A percentile compares a stretch with the other conserved stretches of the same genome.
Evolutionary conservation across 1,139 yeast genomes (phyloP).

Genomic region (Kodamaea suecica): DNA sequence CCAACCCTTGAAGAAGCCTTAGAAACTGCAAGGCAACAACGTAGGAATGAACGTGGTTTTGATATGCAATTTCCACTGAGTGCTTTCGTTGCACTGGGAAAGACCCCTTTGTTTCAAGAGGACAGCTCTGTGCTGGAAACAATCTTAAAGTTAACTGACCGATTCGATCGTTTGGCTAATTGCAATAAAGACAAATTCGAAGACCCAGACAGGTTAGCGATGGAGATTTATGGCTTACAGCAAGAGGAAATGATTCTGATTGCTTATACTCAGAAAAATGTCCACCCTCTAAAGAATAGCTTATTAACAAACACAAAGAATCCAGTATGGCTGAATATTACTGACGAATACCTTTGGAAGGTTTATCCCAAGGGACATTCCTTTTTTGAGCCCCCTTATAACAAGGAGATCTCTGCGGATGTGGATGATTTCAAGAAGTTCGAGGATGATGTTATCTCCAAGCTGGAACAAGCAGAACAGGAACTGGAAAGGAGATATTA

Average conservation of each 20-base stretch:
- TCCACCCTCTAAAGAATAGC: slow-evolving; percentile 38
- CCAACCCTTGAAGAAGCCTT: slow-evolving; percentile 8
- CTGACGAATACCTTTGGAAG: slow-evolving; percentile 43
- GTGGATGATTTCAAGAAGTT: slow-evolving; percentile 35
- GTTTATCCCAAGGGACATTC: slow-evolving; percentile 34
- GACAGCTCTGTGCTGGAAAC: slow-evolving; percentile 7
- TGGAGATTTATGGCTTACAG: slow-evolving; percentile 8
- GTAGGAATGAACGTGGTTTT: slow-evolving; percentile 8
- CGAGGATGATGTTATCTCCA: slow-evolving; percentile 29
- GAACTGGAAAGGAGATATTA: slow-evolving; percentile 17
- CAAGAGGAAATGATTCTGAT: slow-evolving; percentile 8
- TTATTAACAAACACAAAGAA: slow-evolving; percentile 41
- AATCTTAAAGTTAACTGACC: slow-evolving; percentile 7
- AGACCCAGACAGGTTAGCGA: slow-evolving; percentile 7
- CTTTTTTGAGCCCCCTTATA: slow-evolving; percentile 40
- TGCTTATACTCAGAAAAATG: slow-evolving; percentile 4
- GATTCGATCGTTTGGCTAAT: slow-evolving; percentile 8
- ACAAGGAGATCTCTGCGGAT: slow-evolving; percentile 17
- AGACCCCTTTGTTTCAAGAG: slow-evolving; percentile 1
- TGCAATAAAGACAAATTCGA: slow-evolving; percentile 3
- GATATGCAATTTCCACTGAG: slow-evolving; percentile 7
- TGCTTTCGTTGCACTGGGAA: slow-evolving; percentile 4
- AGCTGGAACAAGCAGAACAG: slow-evolving; percentile 18
- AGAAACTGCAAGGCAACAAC: slow-evolving; percentile 6
- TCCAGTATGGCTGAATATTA: slow-evolving; percentile 34